Base-by-base conservation (phyloP, 768 basidiomycete genomes). In the Tricholoma sp. region DNA sequence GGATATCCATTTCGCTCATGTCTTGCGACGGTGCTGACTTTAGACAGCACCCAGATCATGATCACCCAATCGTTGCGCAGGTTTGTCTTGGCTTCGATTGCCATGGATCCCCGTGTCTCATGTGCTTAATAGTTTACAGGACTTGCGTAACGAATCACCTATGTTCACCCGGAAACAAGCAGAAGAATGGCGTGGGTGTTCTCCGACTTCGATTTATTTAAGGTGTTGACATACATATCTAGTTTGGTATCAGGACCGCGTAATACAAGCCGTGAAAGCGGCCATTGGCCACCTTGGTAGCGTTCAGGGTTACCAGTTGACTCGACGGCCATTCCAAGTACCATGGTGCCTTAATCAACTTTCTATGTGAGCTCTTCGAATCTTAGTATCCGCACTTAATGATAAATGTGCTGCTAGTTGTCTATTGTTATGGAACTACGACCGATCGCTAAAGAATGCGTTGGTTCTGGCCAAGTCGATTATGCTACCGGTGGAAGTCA, bases 101-200 rank as follows among this genome's bases (percentile, higher is more conserved):
- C 24, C 24, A 24, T 24, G 24, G 24, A 24, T 2, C 24, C 24
- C 24, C 24, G 24, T 24, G 24, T 24, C 24, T 24, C 24, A 24
- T 24, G 24, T 24, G 24, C 24, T 32, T 47, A 49, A 52, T 60
- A 72, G 69, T 65, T 69, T 86, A 59, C 82, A 83, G 61, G 80
- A 81, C 24, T 71, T 80, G 42, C 77, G 79, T 50, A 72, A 68
- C 45, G 74, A 75, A 28, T 65, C 68, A 11, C 83, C 82, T 20
- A 74, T 82, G 33, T 86, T 88, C 74, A 88, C 81, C 57, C 82
- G 83, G 6, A 81, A 82, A 62, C 86, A 89, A 57, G 84, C 85
- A 0, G 83, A 87, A 61, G 86, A 91, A 63, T 91, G 89, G 89
- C 74, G 89, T 91, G 70, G 68, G 88, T 83, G 6, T 13, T 36